Evolutionary conservation across 495 filamentous ascomycete species (phyloP), one percentile per base, ranked within the genome.

Genomic region (Cladorrhinum samala): DNA sequence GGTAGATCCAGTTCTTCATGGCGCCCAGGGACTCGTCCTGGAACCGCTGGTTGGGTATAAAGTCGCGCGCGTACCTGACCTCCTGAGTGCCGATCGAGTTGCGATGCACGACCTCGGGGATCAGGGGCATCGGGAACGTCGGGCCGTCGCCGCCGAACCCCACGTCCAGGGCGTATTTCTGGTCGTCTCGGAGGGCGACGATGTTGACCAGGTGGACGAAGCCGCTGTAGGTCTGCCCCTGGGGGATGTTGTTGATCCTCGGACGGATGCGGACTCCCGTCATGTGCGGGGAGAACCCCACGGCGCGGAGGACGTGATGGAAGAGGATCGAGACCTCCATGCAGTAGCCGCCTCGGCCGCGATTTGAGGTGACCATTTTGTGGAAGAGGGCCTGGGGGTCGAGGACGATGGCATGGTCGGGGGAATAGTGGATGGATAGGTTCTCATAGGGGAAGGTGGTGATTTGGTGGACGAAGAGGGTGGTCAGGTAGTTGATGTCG

Each of bases 401-500:
- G 23, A 89, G 70, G 2, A 65, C 59, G 37, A 84, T 72, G 3
- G 63, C 49, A 50, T 82, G 75, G 2, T 63, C 56, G 0, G 60
- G 54, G 16, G 76, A 73, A 61, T 77, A 77, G 61, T 75, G 74
- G 19, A 77, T 62, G 3, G 54, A 14, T 69, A 86, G 63, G 59
- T 89, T 88, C 48, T 90, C 87, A 57, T 86, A 88, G 1, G 85
- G 85, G 38, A 86, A 72, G 6, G 72, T 63, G 0, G 80, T 70
- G 36, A 87, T 70, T 43, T 83, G 80, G 52, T 80, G 66, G 13
- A 64, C 62, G 52, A 81, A 75, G 19, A 82, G 63, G 8, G 69
- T 52, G 43, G 56, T 64, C 18, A 81, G 67, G 59, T 67, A 71
- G n/a, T 46, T 24, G 27, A 71, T 58, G 52, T 62, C 52, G 14